These are phyloP conservation scores for Sclerotinia trifoliorum DNA, from an alignment of 2,329 filamentous ascomycete genomes.

Conservation along the genomic window DNA sequence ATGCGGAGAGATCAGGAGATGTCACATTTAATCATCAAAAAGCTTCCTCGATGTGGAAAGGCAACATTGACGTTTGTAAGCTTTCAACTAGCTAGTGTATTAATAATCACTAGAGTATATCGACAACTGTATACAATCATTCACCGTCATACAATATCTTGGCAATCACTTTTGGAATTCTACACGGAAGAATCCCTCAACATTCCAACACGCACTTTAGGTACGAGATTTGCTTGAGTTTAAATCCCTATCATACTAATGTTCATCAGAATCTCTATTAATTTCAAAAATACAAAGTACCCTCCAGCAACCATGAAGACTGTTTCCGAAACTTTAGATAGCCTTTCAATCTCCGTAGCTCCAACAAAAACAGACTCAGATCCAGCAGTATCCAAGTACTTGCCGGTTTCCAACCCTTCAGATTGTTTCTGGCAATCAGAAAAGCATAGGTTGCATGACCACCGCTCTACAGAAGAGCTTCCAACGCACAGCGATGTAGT, in stretches of 20 bases:
- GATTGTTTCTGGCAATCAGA: conserved; percentile 27
- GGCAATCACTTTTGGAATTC: background rate
- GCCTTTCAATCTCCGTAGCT: background rate
- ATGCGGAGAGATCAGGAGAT: conserved; percentile 5
- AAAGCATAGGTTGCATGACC: conserved; percentile 24
- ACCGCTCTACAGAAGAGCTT: conserved; percentile 27
- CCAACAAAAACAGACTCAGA: conserved; percentile 4
- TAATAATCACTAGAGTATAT: background rate
- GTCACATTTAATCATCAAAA: background rate
- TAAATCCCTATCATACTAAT: background rate
- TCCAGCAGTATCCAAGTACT: background rate
- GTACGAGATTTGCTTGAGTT: background rate
- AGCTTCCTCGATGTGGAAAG: background rate
- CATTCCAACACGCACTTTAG: background rate
- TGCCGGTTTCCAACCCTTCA: conserved; percentile 22
- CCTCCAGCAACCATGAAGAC: background rate
- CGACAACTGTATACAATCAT: background rate
- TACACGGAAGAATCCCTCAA: background rate
- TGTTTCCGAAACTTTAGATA: background rate
- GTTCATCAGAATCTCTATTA: background rate
- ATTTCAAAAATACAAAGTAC: background rate
- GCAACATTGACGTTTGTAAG: background rate
- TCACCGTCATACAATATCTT: background rate
- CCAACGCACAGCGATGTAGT: conserved; percentile 29
- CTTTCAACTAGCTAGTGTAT: background rate